These are phyloP conservation scores for Pythium phragmiticola DNA, from an alignment of 352 stramenopile genomes.

Conservation along the genomic window DNA sequence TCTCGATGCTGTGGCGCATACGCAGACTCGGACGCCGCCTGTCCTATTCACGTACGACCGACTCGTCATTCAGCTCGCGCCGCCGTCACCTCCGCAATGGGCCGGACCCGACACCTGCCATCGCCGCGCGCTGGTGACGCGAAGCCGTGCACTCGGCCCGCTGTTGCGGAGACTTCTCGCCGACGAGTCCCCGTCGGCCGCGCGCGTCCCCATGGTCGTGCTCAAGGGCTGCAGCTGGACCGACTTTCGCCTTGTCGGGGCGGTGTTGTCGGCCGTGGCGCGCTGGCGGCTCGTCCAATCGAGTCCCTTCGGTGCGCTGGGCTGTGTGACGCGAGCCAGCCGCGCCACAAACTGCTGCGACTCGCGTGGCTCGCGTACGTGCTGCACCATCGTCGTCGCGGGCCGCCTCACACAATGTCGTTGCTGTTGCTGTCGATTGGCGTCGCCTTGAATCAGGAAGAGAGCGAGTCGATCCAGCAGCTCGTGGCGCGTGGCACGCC, in stretches of 20 bases:
- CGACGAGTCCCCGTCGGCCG: too few relatives aligned
- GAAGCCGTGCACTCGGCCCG: background rate
- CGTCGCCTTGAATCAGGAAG: background rate
- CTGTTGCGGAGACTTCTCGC: background rate
- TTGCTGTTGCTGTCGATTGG: background rate
- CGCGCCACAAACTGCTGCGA: background rate
- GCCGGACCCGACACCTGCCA: background rate
- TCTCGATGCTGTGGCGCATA: background rate
- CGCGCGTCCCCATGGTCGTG: background rate
- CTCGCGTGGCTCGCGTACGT: slow-evolving; percentile 7
- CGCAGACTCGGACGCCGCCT: background rate
- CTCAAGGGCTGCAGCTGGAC: background rate
- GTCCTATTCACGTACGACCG: background rate
- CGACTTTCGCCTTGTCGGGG: slow-evolving; percentile 1
- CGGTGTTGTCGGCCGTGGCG: slow-evolving; percentile 7
- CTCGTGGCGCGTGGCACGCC: background rate
- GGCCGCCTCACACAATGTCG: background rate
- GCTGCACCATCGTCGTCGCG: background rate
- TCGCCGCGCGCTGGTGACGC: too few relatives aligned
- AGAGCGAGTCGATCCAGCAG: background rate
- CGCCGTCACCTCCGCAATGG: background rate
- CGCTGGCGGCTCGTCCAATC: background rate
- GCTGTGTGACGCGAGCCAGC: background rate
- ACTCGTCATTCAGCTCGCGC: background rate
- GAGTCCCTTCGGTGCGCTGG: background rate